Conservation (phyloP, 129 eudicot genomes). For the Scalesia atractyloides region DNA sequence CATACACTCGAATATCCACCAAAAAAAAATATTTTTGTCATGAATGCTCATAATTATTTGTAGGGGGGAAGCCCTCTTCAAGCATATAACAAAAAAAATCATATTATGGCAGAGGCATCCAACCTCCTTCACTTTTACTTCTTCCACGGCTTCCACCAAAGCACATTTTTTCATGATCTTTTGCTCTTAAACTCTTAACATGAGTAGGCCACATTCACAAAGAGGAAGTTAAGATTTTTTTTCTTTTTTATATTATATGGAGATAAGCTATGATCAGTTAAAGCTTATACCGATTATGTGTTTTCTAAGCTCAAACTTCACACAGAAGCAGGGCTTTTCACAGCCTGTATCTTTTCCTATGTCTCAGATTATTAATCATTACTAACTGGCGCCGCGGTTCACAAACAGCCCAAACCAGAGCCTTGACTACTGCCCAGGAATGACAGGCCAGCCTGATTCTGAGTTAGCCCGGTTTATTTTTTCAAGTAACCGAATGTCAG, state of each 20-base stretch:
- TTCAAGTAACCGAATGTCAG: not conserved
- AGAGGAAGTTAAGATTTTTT: not conserved
- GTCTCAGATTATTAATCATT: not conserved
- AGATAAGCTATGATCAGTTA: not conserved
- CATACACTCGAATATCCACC: not conserved
- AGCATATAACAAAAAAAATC: not conserved
- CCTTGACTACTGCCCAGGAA: not conserved
- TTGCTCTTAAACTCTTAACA: not conserved
- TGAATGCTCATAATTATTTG: not conserved
- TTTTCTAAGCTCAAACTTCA: not conserved
- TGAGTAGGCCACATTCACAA: not conserved
- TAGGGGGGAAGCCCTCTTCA: not conserved
- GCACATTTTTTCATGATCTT: not conserved
- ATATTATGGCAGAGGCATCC: not conserved
- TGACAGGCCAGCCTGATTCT: not conserved
- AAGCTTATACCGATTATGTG: not conserved
- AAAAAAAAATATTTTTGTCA: not conserved
- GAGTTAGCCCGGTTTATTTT: not conserved
- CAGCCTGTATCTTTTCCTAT: not conserved
- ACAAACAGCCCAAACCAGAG: not conserved
- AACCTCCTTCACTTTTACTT: not conserved
- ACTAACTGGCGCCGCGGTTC: not conserved
- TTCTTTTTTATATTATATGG: not conserved
- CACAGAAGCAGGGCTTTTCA: not conserved
- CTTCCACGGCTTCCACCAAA: slow-evolving; percentile 1